Evolutionary conservation across 768 basidiomycete species (phyloP), one percentile per base, ranked within the genome.

Genomic region (Amanita pallidorosea): DNA sequence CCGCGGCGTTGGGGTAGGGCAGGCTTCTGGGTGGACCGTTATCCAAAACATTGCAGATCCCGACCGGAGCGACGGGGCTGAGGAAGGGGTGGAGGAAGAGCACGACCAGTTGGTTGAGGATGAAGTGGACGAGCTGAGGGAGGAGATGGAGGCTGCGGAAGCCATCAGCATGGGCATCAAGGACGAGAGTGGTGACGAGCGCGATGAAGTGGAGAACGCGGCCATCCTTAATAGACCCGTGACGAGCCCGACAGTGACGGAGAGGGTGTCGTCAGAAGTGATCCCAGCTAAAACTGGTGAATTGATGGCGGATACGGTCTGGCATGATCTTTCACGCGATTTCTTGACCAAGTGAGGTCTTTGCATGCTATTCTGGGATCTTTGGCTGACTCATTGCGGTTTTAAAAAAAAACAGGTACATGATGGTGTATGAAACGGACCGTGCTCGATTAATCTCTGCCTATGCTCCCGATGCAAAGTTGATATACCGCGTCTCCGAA

Each of bases 11-110:
- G 23, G 36, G 20, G 2, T 38, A 12, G 36, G 20, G 3, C 13
- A 48, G 15, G 36, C 35, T n/a, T 45, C 43, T 11, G 47, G 47
- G 22, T 48, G 47, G 47, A 48, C 47, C 4, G 47, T 38, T 4
- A 48, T 48, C 17, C 22, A 38, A 18, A 22, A 37, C 4, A 23
- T 47, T 6, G 9, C 34, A 11, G 23, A 31, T 23, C 22, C 42
- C 23, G 34, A 27, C 7, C 5, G 23, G 12, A 37, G 36, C 34
- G 17, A 33, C 33, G 22, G 13, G 20, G 12, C 15, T 36, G 45
- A 35, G 2, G 36, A 49, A 17, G 20, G 15, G n/a, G 29, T n/a
- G 2, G 49, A 41, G 40, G 49, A 49, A 15, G 49, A 34, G 9
- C 15, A 25, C 15, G 40, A 49, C 22, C 36, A 41, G 27, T 18